Evolutionary conservation across 108 stramenopile genomes (phyloP), one percentile per base, ranked within the genome.

Genomic region (Cylindrotheca fusiformis): DNA sequence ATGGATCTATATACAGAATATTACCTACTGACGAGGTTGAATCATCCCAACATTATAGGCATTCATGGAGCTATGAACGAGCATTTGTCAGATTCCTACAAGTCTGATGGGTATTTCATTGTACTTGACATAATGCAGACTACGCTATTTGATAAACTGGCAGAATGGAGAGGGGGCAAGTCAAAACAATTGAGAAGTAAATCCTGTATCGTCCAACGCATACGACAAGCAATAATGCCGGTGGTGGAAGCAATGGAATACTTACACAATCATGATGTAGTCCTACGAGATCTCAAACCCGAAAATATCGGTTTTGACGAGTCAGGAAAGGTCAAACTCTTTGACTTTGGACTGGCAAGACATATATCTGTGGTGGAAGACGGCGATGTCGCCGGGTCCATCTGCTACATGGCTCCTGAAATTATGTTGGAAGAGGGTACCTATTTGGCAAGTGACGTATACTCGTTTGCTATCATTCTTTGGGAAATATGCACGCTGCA

Each of bases 341-440:
- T 69, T 52, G 75, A 76, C 48, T 76, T 76, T 69, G 75, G 80
- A 3, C 59, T 77, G 5, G 72, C 80, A 4, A 54, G 74, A 8
- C 41, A 67, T 26, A 51, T 65, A 20, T 22, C 21, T 4, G 55
- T 26, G 2, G 48, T 58, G 2, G 45, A 44, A 21, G 28, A 29
- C 14, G 71, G 63, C n/a, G 79, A 67, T 30, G 50, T 70, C 10
- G 74, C 76, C 4, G 82, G 82, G 25, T 60, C 61, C 18, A 49
- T 68, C 18, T 72, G 82, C 3, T 84, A 80, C 60, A 84, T 84
- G 79, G 64, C 72, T 17, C 82, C 82, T 1, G 85, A 87, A 57
- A 48, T 75, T 14, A n/a, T 71, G 30, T 26, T 50, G 54, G 27
- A 53, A 19, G 50, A 61, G 1, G 48, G 49, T 4, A 32, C 45